A percentile compares a stretch with the other conserved stretches of the same genome.
Evolutionary conservation across 805 yeast genomes (phyloP).

Genomic region (Metschnikowia baotianmanensis): DNA sequence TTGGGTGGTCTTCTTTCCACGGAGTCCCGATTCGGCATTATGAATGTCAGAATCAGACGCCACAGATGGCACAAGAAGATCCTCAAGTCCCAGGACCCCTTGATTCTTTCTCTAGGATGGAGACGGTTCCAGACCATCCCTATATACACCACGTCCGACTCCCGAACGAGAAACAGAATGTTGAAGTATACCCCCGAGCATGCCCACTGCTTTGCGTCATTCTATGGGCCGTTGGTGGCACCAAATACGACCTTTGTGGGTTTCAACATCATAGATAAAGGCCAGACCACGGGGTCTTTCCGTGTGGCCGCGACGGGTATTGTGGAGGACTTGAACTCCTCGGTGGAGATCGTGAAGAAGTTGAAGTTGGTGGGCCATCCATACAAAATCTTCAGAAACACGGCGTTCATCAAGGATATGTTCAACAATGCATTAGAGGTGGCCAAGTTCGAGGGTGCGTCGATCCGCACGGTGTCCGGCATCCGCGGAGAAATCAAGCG

Average conservation of each 20-base stretch:
- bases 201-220: slow-evolving; percentile 91
- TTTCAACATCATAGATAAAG: slow-evolving; percentile 80
- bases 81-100: slow-evolving; percentile 91
- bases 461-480: slow-evolving; percentile 94
- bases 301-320: slow-evolving; percentile 97
- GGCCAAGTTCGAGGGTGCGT: slow-evolving; percentile 97
- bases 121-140: slow-evolving; percentile 97
- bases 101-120: slow-evolving; percentile 94
- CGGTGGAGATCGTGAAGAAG: slow-evolving; percentile 92
- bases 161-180: slow-evolving; percentile 97
- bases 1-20: slow-evolving; percentile 90
- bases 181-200: slow-evolving; percentile 98
- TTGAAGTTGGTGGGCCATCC: slow-evolving; percentile 95
- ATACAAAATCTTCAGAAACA: slow-evolving; percentile 86
- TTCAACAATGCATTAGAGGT: slow-evolving; percentile 89
- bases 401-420: slow-evolving; percentile 98
- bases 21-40: slow-evolving; percentile 88
- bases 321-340: slow-evolving; percentile 87
- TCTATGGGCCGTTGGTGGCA: slow-evolving; percentile 95
- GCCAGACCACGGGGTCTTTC: slow-evolving; percentile 83
- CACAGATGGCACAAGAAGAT: slow-evolving; percentile 99
- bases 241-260: slow-evolving; percentile 98
- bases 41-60: slow-evolving; percentile 91
- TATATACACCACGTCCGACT: slow-evolving; percentile 92
- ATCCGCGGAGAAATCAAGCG: slow-evolving; percentile 96